phyloP scores from a whole-genome alignment of 768 basidiomycete species.

The Lactifluus volemus region DNA sequence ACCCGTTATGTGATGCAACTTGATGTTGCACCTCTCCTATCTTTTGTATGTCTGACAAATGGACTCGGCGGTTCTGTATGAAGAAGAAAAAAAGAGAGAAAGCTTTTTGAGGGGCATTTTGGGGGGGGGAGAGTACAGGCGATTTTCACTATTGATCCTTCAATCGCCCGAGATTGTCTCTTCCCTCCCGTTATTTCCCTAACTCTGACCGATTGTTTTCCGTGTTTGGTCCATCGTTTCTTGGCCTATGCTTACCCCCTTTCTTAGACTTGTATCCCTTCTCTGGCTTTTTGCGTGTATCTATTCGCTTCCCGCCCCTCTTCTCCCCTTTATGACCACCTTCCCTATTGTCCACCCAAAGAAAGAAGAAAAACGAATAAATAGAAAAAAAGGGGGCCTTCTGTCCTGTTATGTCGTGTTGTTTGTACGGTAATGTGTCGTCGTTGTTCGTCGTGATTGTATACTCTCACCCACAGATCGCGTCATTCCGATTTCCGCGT shows the following conservation, averaged over 20 bases:
- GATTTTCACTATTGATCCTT: too few relatives aligned
- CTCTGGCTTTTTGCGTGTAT: neutral
- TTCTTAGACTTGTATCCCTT: neutral
- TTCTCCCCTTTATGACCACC: neutral
- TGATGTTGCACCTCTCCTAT: neutral
- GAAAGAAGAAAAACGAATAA: neutral
- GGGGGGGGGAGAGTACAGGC: neutral
- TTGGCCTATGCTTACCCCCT: constrained; percentile 6
- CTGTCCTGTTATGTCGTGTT: neutral
- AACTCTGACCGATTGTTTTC: neutral
- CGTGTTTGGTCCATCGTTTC: neutral
- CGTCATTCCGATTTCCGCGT: too few relatives aligned
- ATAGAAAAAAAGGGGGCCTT: neutral
- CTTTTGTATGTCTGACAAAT: neutral
- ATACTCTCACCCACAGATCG: neutral
- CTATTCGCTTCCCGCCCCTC: neutral
- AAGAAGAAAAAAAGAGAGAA: neutral
- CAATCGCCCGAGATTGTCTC: too few relatives aligned
- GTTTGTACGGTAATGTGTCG: neutral
- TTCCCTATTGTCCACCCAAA: neutral
- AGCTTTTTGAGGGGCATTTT: neutral
- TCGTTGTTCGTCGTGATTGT: neutral
- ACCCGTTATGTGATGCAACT: neutral
- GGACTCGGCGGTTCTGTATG: neutral
- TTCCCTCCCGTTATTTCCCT: neutral